Evolutionary conservation across 495 filamentous ascomycete species (phyloP), one percentile per base, ranked within the genome.

Genomic region (Aspergillus hancockii): DNA sequence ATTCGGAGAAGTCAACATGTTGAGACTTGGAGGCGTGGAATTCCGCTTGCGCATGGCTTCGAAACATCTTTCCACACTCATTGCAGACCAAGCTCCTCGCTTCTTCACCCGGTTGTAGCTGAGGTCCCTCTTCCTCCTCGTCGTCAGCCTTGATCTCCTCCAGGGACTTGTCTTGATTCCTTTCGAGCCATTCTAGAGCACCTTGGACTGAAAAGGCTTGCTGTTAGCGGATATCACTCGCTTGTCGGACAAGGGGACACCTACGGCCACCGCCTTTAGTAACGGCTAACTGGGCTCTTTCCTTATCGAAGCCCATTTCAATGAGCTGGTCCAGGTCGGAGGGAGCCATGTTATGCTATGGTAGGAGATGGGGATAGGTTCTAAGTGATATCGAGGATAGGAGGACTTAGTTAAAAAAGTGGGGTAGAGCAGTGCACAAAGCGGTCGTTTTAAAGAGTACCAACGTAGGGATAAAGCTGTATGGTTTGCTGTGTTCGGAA

Each of bases 231-330:
- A 55, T 54, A 23, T 16, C 18, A 49, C 40, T 49, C 31, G 25
- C 32, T 16, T 3, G 19, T 10, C 52, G 13, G 16, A 46, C 13
- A n/a, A 14, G 23, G 36, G 28, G 31, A 53, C 19, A 81, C 90
- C 76, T 72, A 93, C 92, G 69, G 52, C 87, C 85, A 51, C 90
- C 88, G 32, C 86, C 81, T 68, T 89, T 89, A 67, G 90, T 87
- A 54, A 95, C 79, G 34, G 95, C 94, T 19, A 98, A 70, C 72
- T 91, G 82, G 34, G 90, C 89, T 63, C 87, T 81, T 61, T 89
- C 84, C 66, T 84, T 81, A 59, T 96, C 91, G 63, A 98, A 98
- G 66, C 94, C 94, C 93, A 98, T 97, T 55, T 95, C 92, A 64
- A 95, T 69, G 68, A 98, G 88, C 65, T 87, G 80, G 13, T 93